Base-by-base conservation (phyloP, 73 alveolate species). In the Uronychia binucleata region DNA sequence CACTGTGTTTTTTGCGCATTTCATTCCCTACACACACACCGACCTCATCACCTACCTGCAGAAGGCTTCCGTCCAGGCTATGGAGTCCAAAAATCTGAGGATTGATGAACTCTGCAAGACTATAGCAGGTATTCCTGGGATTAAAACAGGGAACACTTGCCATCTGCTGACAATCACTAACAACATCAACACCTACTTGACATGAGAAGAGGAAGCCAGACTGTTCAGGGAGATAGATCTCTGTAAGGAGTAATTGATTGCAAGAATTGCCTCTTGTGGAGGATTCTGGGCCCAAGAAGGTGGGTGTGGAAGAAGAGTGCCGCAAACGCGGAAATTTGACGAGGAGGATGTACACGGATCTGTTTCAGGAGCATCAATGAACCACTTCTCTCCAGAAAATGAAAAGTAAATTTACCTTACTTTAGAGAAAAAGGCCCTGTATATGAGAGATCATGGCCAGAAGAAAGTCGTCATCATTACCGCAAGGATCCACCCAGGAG, bases 401-500 rank as follows among this genome's bases (percentile, higher is more conserved):
- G 67, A 46, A 46, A 46, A 46, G 67, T 46, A 46, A 46, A 5
- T 19, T 46, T 5, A 19, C 67, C 67, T 19, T 46, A 5, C 19
- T 46, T 19, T 46, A 46, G 67, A 19, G 19, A 46, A 19, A 46
- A 46, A 46, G 19, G 19, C 19, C 67, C 19, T 11, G 19, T 46
- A 46, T 19, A 46, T 46, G 67, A 46, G 19, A 46, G 67, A 46
- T 19, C 67, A 46, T 46, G 67, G 67, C n/a, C 67, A 46, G 19
- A 46, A 46, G 19, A 84, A 92, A 88, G 94, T 97, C 31, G 93
- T 91, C 0, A 87, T 95, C 28, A 57, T 96, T 28, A 86, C 96
- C 0, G 91, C 96, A 0, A 84, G 99, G 58, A 96, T 93, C 1
- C 98, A 97, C 92, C 98, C 99, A 57, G 98, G 99, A 46, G 99